phyloP scores from a whole-genome alignment of 768 basidiomycete species.

The Boletus huronensis region DNA sequence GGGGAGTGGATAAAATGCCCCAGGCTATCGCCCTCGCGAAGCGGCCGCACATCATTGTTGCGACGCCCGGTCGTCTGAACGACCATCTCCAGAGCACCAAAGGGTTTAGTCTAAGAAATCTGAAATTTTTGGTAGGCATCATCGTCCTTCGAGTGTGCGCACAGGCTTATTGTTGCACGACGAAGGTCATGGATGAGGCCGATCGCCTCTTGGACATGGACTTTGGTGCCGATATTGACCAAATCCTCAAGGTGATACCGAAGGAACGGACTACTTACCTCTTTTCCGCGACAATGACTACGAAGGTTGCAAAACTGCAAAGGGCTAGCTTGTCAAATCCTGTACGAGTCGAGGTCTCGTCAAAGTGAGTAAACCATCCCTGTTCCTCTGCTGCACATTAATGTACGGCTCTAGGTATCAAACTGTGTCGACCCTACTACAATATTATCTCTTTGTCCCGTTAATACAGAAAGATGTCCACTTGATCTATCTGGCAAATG shows the following conservation, averaged over 20 bases:
- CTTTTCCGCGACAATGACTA: slow-evolving; percentile 99
- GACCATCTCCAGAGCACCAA: slow-evolving; percentile 98
- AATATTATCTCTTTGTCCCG: slow-evolving; percentile 95
- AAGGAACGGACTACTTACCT: slow-evolving; percentile 93
- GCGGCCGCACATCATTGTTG: slow-evolving; percentile 90
- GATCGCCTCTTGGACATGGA: slow-evolving; percentile 95
- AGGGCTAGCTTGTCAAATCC: slow-evolving; percentile 91
- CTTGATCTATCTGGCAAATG: slow-evolving; percentile 84
- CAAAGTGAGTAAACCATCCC: slow-evolving; percentile 59
- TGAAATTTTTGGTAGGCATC: slow-evolving; percentile 80
- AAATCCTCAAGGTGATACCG: slow-evolving; percentile 92
- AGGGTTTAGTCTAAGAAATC: slow-evolving; percentile 80
- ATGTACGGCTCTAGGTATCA: slow-evolving; percentile 67
- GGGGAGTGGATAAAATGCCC: slow-evolving; percentile 87
- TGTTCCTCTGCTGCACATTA: not conserved
- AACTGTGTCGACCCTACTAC: slow-evolving; percentile 91
- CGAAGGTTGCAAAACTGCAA: slow-evolving; percentile 95
- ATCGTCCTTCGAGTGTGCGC: not conserved
- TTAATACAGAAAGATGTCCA: slow-evolving; percentile 89
- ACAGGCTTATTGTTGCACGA: not conserved
- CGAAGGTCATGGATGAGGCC: slow-evolving; percentile 94
- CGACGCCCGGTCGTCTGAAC: slow-evolving; percentile 88
- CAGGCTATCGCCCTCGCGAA: slow-evolving; percentile 93
- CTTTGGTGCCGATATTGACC: slow-evolving; percentile 93
- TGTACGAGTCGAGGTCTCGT: slow-evolving; percentile 87